These are phyloP conservation scores for Exophiala lecanii-corni DNA, from an alignment of 2,329 filamentous ascomycete genomes.

Conservation along the genomic window DNA sequence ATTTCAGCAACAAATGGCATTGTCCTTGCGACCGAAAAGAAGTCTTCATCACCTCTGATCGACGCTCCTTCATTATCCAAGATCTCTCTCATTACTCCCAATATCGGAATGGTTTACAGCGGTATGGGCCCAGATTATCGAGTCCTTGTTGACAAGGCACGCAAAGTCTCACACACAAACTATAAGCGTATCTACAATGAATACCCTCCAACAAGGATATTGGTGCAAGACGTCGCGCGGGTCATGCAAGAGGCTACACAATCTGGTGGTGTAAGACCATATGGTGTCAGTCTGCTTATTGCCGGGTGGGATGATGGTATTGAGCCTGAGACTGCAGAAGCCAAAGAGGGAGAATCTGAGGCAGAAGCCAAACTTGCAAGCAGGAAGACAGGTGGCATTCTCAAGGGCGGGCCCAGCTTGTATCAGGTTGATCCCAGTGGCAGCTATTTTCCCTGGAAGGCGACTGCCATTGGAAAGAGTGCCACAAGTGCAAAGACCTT, in stretches of 20 bases:
- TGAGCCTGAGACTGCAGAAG: slow-evolving; percentile 71
- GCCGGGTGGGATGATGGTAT: slow-evolving; percentile 98
- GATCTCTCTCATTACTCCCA: slow-evolving; percentile 94
- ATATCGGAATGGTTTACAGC: slow-evolving; percentile 99
- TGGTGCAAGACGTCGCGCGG: slow-evolving; percentile 94
- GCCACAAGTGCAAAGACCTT: slow-evolving; percentile 98
- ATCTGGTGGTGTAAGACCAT: slow-evolving; percentile 92
- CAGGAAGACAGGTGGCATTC: slow-evolving; percentile 88
- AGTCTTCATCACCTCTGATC: slow-evolving; percentile 94
- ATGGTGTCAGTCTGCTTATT: slow-evolving; percentile 91
- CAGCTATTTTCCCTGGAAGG: slow-evolving; percentile 99
- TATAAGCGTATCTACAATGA: slow-evolving; percentile 99
- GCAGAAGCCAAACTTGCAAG: slow-evolving; percentile 68
- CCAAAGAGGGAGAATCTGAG: slow-evolving; percentile 50
- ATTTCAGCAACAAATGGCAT: slow-evolving; percentile 88
- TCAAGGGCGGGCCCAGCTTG: slow-evolving; percentile 93
- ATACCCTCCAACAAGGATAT: slow-evolving; percentile 98
- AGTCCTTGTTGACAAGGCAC: slow-evolving; percentile 93
- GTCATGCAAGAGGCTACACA: slow-evolving; percentile 99
- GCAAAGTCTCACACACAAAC: slow-evolving; percentile 94
- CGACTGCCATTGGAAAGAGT: slow-evolving; percentile 97
- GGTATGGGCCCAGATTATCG: slow-evolving; percentile 99
- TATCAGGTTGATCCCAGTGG: slow-evolving; percentile 99
- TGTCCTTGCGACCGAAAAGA: slow-evolving; percentile 98
- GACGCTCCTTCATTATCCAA: slow-evolving; percentile 93